Evolutionary conservation across 2,329 filamentous ascomycete species (phyloP), one percentile per base, ranked within the genome.

Genomic region (Ceratocystis destructans): DNA sequence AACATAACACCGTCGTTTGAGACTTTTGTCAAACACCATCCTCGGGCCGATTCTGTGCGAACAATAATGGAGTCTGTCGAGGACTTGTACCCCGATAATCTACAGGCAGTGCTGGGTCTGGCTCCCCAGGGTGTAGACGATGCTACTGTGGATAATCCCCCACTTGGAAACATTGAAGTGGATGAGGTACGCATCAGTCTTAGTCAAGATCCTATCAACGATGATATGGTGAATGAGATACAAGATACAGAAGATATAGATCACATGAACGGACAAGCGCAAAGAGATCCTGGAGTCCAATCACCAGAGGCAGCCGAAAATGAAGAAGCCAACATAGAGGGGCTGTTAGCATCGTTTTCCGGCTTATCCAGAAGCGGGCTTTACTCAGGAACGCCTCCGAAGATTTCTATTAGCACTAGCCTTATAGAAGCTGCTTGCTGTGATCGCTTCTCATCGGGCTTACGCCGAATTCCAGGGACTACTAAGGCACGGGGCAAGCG

Each of bases 31-130:
- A 78, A 80, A 44, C 75, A 77, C 1, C 71, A 76, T 1, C 77
- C 82, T 0, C 78, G 82, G 12, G 85, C 83, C 70, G 76, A 80
- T 3, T 76, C 76, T 2, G 78, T 96, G n/a, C 87, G 86, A 70
- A 96, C 93, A 0, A 83, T 85, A 1, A 75, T 96, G 48, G 84
- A 96, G 71, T 92, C 93, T 64, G 86, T 97, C 0, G 87, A 92
- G 73, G 93, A 97, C 72, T 79, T 99, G 17, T 96, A 88, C 73
- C 87, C 89, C 0, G 80, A 83, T 22, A 88, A 84, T 61, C 75
- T 91, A 25, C 73, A 76, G 17, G 76, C 77, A n/a, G 76, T 74
- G 2, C 72, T 84, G 3, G 79, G 79, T 0, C 68, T 79, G 8
- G 70, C 76, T 4, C 73, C 73, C 20, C 66, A 71, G 6, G 64